Base-by-base conservation (phyloP, 768 basidiomycete genomes). In the Saitozyma sp. region DNA sequence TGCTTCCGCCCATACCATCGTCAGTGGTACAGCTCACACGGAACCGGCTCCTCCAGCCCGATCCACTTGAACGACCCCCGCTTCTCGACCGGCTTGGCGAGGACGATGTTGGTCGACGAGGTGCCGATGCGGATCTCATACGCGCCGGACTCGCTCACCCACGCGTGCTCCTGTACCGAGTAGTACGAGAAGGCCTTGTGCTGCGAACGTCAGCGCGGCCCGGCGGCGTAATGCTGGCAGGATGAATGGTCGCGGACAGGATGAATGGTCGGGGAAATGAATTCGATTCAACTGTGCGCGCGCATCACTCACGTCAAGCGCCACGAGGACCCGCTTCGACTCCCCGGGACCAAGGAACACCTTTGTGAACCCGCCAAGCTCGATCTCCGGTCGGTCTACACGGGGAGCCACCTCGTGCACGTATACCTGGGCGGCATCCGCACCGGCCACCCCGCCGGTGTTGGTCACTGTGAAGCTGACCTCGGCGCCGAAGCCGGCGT, bases 361-460 rank as follows among this genome's bases (percentile, higher is more conserved):
- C 56, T 81, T 81, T 50, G 51, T 58, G 63, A 81, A 79, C 6
- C 85, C 87, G 42, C 84, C 86, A 41, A 92, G 81, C 73, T 89
- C 85, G 53, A 85, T 80, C 20, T 78, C 79, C 0, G 89, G 89
- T 29, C 73, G 86, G 84, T 8, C 83, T 83, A 66, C 85, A 60
- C 54, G 83, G 80, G 70, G 82, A 71, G 69, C 84, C 76, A 62
- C 54, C 61, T 85, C 82, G 6, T 83, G 78, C 5, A 88, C 79
- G 74, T 89, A 89, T 19, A 88, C 69, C 73, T 90, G 88, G 8
- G 85, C 84, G 48, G 87, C 85, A 71, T 88, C 85, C 0, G 86
- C 85, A 9, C 88, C 88, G 0, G 76, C 62, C 14, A 83, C 58
- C 3, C 74, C 54, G 8, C 88, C 87, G 19, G 79, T 83, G 76